Evolutionary conservation across 2,329 filamentous ascomycete species (phyloP).

Genomic region (Diaporthe helianthi): DNA sequence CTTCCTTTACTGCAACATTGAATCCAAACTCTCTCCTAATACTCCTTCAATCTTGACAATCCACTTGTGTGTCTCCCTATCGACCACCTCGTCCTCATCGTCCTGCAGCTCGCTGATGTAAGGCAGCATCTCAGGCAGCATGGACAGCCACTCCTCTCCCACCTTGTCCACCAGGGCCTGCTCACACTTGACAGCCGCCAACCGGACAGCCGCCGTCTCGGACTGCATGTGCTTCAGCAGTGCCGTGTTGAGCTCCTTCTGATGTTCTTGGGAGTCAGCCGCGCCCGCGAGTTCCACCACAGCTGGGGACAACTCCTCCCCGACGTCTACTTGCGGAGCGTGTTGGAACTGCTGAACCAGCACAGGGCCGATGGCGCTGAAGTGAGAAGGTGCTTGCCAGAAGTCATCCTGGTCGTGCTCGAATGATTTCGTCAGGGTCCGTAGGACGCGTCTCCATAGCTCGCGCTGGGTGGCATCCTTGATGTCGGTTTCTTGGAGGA

Average conservation of each 20-base stretch:
- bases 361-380: conserved; percentile 72
- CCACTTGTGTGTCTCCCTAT: conserved; percentile 88
- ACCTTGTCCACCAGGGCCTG: conserved; percentile 79
- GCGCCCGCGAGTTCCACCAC: conserved; percentile 82
- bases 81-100: conserved; percentile 93
- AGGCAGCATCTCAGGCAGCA: conserved; percentile 94
- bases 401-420: conserved; percentile 93
- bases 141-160: conserved; percentile 91
- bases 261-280: conserved; percentile 85
- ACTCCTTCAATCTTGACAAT: conserved; percentile 89
- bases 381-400: conserved; percentile 92
- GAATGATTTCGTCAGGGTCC: conserved; percentile 77
- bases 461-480: conserved; percentile 58
- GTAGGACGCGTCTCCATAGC: conserved; percentile 74
- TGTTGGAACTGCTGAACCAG: conserved; percentile 71
- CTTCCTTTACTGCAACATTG: conserved; percentile 78
- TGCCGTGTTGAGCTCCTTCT: conserved; percentile 83
- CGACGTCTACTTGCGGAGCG: conserved; percentile 52
- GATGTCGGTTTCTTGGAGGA: conserved; percentile 58
- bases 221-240: conserved; percentile 82
- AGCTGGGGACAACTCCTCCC: conserved; percentile 70
- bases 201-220: conserved; percentile 72
- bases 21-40: conserved; percentile 87
- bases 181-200: conserved; percentile 84
- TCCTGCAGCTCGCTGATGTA: conserved; percentile 96